Conservation (phyloP, 352 stramenopile genomes). For the Salisapilia sapeloensis region DNA sequence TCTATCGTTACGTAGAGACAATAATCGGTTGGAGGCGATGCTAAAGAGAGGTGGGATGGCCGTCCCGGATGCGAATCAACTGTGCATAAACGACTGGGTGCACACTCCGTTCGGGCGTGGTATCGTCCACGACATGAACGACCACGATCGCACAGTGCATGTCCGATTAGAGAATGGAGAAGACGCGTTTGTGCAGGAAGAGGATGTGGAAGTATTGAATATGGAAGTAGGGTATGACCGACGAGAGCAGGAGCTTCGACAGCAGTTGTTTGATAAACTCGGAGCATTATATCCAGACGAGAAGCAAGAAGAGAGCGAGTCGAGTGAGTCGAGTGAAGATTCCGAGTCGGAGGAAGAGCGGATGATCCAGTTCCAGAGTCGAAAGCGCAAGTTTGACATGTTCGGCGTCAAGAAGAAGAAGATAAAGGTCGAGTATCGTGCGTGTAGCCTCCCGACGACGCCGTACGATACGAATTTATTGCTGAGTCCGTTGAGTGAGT, state of each 20-base stretch:
- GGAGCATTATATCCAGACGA: constrained; percentile 31
- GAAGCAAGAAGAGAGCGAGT: constrained; percentile 21
- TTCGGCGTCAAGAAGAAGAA: constrained; percentile 23
- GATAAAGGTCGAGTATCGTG: constrained; percentile 50
- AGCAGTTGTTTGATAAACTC: constrained; percentile 53
- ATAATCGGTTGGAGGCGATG: constrained; percentile 31
- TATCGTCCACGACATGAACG: constrained; percentile 16
- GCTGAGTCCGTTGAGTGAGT: constrained; percentile 49
- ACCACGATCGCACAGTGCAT: constrained; percentile 19
- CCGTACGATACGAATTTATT: constrained; percentile 47
- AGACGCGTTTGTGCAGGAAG: constrained; percentile 33
- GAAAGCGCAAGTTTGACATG: constrained; percentile 1
- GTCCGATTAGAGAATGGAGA: constrained; percentile 23
- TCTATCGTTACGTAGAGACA: constrained; percentile 41
- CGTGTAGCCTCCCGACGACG: constrained; percentile 34
- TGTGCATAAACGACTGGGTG: constrained; percentile 45
- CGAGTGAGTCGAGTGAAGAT: constrained; percentile 13
- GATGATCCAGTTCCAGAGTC: constrained; percentile 3
- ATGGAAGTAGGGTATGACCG: constrained; percentile 32
- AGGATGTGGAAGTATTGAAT: constrained; percentile 30
- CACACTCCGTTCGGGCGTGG: constrained; percentile 23
- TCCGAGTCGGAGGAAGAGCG: constrained; percentile 9
- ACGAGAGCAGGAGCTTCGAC: constrained; percentile 31
- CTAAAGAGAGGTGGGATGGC: constrained; percentile 18
- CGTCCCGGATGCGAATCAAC: constrained; percentile 36